Percentiles rank a stretch among this genome's conserved stretches.
These are phyloP conservation scores for Rugonectria rugulosa DNA, from an alignment of 2,329 filamentous ascomycete species.

Conservation along the genomic window DNA sequence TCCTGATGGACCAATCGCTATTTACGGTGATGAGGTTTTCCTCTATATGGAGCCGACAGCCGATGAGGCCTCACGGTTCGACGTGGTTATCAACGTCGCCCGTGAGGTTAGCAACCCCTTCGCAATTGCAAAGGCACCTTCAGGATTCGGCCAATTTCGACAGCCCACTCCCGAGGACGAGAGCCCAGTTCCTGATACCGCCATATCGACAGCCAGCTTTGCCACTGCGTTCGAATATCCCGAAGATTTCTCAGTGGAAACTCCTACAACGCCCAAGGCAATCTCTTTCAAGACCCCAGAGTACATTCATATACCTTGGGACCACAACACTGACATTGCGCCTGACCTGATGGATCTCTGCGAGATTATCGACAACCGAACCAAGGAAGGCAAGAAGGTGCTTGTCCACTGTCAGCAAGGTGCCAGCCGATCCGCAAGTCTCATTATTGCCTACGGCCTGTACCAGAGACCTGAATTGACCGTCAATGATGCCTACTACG, in stretches of 20 bases:
- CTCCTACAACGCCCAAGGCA: slow-evolving; percentile 65
- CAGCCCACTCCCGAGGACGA: slow-evolving; percentile 44
- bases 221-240: slow-evolving; percentile 68
- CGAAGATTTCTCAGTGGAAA: slow-evolving; percentile 49
- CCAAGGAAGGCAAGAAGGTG: slow-evolving; percentile 77
- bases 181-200: slow-evolving; percentile 61
- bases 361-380: slow-evolving; percentile 76
- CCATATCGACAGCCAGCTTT: slow-evolving; percentile 64
- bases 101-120: slow-evolving; percentile 84
- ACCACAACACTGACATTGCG: slow-evolving; percentile 87
- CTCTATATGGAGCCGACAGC: slow-evolving; percentile 82
- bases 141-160: slow-evolving; percentile 40
- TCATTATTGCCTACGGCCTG: slow-evolving; percentile 86
- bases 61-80: slow-evolving; percentile 78
- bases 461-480: slow-evolving; percentile 79
- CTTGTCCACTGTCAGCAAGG: slow-evolving; percentile 87
- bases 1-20: slow-evolving; percentile 81
- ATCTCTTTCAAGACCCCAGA: slow-evolving; percentile 66
- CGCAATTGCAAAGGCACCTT: slow-evolving; percentile 41
- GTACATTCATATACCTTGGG: slow-evolving; percentile 88
- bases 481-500: slow-evolving; percentile 84
- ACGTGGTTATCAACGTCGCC: slow-evolving; percentile 85
- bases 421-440: slow-evolving; percentile 82
- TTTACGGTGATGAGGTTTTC: slow-evolving; percentile 80
- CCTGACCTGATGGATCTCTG: slow-evolving; percentile 78